Percentiles rank a stretch among this genome's conserved stretches.
Evolutionary conservation across 2,329 filamentous ascomycete species (phyloP).

Genomic region (Rugonectria rugulosa): DNA sequence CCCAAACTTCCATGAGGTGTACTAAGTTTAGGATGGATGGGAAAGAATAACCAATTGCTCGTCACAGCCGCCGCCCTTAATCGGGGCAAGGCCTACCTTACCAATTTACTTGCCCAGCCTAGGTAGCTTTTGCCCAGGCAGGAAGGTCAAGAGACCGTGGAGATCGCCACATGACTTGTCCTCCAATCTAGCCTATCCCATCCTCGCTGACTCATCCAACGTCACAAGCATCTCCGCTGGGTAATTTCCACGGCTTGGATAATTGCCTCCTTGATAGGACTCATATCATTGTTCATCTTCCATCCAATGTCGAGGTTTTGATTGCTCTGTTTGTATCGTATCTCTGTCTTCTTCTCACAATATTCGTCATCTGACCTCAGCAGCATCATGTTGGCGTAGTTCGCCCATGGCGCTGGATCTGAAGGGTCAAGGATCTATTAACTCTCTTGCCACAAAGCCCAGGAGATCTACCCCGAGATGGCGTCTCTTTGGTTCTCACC

Average conservation of each 20-base stretch:
- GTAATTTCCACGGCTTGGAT: not conserved
- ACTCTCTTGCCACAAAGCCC: not conserved
- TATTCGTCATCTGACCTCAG: no score
- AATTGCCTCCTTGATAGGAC: not conserved
- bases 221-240: conserved; percentile 18
- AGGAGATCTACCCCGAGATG: not conserved
- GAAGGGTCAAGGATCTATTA: not conserved
- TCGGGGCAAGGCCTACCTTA: no score
- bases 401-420: no score
- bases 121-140: conserved; percentile 2
- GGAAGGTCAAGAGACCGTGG: conserved; percentile 14
- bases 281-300: not conserved
- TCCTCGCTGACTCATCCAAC: conserved; percentile 17
- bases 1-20: no score
- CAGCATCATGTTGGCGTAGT: conserved; percentile 16
- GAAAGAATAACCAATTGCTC: not conserved
- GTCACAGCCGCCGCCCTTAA: no score
- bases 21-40: no score
- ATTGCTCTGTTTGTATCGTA: not conserved
- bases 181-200: not conserved
- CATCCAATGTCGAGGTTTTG: not conserved
- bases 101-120: not conserved
- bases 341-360: not conserved
- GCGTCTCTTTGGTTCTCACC: not conserved
- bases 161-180: conserved; percentile 11